Percentiles rank a stretch among this genome's conserved stretches.
Evolutionary conservation across 2,329 filamentous ascomycete genomes (phyloP).

Genomic region (Ascochyta clinopodiicola): DNA sequence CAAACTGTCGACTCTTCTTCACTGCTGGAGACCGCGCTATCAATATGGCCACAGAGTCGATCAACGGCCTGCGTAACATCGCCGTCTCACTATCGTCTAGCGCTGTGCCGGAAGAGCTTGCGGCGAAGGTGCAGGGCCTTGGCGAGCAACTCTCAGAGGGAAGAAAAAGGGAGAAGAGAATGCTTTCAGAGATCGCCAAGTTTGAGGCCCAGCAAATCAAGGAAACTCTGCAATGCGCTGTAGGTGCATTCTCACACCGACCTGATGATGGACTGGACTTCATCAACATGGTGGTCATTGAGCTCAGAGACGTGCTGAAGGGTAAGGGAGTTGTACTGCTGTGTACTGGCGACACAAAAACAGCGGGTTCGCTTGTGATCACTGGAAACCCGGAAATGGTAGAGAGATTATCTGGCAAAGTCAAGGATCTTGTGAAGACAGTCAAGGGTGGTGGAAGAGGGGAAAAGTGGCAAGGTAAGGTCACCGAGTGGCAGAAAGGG

Average conservation of each 20-base stretch:
- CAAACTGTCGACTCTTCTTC: constrained; percentile 42
- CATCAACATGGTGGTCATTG: constrained; percentile 35
- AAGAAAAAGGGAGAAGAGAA: constrained; percentile 37
- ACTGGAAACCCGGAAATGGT: constrained; percentile 35
- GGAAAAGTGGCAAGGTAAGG: constrained; percentile 45
- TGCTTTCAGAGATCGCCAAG: constrained; percentile 36
- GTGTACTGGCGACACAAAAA: constrained; percentile 37
- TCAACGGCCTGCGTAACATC: constrained; percentile 36
- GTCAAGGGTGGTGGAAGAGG: constrained; percentile 43
- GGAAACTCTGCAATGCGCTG: constrained; percentile 18
- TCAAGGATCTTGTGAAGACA: constrained; percentile 34
- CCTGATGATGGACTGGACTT: constrained; percentile 40
- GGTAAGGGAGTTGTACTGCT: constrained; percentile 35
- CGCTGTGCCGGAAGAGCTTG: constrained; percentile 31
- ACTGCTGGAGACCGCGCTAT: constrained; percentile 42
- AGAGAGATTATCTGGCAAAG: constrained; percentile 29
- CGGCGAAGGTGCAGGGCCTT: constrained; percentile 32
- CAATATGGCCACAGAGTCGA: constrained; percentile 31
- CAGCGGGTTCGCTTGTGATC: constrained; percentile 36
- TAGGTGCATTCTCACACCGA: constrained; percentile 33
- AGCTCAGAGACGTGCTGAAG: constrained; percentile 35
- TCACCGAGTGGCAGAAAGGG: constrained; percentile 41
- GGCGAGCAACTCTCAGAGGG: constrained; percentile 32
- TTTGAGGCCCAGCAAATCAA: constrained; percentile 38
- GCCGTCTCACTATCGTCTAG: constrained; percentile 35